Evolutionary conservation across 2,329 filamentous ascomycete genomes (phyloP), one percentile per base, ranked within the genome.

Genomic region (Aspergillus thermomutatus): DNA sequence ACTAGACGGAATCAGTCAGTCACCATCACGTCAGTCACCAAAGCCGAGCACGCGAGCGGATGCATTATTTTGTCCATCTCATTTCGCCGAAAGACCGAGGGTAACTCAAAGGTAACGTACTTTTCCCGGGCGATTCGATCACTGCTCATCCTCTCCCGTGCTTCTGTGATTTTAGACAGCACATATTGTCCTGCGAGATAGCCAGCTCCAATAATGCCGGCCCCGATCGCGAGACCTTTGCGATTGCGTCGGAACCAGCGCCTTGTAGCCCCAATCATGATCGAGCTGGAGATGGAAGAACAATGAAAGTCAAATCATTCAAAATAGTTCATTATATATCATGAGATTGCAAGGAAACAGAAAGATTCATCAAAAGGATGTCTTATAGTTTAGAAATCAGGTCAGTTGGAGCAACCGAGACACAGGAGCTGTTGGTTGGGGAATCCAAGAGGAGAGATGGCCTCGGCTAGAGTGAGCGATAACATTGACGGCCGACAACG

Each of bases 41-140:
- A 54, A 25, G 51, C 28, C 49, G 19, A 59, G 53, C 56, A 63
- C 56, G 47, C 58, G 55, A 62, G 52, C 53, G 52, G 10, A 45
- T 57, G 31, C 14, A 37, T 37, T 6, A n/a, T 34, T 34, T n/a
- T 37, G 31, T 37, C 31, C 31, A 37, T 37, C 31, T 37, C 31
- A 17, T 21, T 31, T 37, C 46, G 9, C 21, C 41, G 54, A 40
- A 49, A 54, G 19, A 46, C 40, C 26, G 10, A 47, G 51, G 56
- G 51, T 28, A 9, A 25, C 4, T 8, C 23, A 46, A 23, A 46
- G 21, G 23, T 21, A 26, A 69, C 85, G 66, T 79, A 97, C 93
- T 99, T 99, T 79, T 99, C 94, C 74, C 93, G 92, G 52, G 93
- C 90, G 72, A 97, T 95, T 69, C 92, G 87, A 70, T 97, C 94